Evolutionary conservation across 805 yeast species (phyloP).

Genomic region (Wickerhamiella hasegawae): DNA sequence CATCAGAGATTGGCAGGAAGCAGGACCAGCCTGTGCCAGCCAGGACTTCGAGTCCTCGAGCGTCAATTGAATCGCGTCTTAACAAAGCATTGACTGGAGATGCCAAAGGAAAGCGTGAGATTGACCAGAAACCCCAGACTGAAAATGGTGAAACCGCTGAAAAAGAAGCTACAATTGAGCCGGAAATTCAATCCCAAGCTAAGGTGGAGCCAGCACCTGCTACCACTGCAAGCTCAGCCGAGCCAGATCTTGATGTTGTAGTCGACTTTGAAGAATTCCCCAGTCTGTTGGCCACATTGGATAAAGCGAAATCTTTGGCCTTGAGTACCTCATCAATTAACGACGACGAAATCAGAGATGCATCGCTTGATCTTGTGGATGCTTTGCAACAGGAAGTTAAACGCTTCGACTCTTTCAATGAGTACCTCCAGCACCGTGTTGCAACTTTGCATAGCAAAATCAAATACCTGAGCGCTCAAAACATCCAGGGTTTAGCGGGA

Average conservation of each 20-base stretch:
- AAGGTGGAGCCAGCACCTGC: neutral
- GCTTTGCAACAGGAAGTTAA: slow-evolving; percentile 3
- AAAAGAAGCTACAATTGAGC: neutral
- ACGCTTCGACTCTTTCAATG: slow-evolving; percentile 2
- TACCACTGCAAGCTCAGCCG: neutral
- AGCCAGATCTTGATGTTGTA: neutral
- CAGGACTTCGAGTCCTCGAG: slow-evolving; percentile 20
- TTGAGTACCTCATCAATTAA: neutral
- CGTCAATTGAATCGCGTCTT: slow-evolving; percentile 71
- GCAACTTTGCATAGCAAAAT: slow-evolving; percentile 7
- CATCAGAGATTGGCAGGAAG: slow-evolving; percentile 5
- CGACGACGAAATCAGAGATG: slow-evolving; percentile 1
- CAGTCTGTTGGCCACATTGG: neutral
- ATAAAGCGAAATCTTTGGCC: neutral
- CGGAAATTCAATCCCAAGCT: neutral
- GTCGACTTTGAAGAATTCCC: neutral
- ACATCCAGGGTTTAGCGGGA: neutral
- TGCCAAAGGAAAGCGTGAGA: neutral
- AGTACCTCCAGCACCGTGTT: slow-evolving; percentile 4
- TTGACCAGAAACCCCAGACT: neutral
- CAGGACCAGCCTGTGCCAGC: neutral
- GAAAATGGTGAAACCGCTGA: too few species aligned
- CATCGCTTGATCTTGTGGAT: slow-evolving; percentile 5
- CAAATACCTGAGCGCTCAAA: slow-evolving; percentile 8
- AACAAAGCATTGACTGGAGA: slow-evolving; percentile 49